phyloP scores from a whole-genome alignment of 75 land plant genomes.

The Gnetum montanum region DNA sequence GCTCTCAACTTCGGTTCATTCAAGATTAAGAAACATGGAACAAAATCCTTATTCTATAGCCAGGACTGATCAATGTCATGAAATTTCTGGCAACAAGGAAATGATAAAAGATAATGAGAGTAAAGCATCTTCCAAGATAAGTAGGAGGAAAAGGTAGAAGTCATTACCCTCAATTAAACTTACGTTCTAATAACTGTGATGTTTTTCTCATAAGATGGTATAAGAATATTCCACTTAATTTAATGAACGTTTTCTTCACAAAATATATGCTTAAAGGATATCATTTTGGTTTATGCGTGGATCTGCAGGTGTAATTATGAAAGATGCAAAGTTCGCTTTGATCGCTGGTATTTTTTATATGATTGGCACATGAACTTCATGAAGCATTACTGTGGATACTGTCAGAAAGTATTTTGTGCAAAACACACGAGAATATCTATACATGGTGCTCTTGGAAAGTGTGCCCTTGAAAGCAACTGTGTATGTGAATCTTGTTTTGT shows the following conservation, averaged over 20 bases:
- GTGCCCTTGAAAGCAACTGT: slow-evolving; percentile 29
- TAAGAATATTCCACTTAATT: neutral
- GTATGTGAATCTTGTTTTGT: slow-evolving; percentile 17
- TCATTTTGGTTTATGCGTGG: neutral
- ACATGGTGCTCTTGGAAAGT: slow-evolving; percentile 27
- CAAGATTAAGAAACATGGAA: no score
- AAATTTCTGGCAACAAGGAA: no score
- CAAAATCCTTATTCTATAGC: no score
- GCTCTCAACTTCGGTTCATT: neutral
- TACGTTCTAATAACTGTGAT: neutral
- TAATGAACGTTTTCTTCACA: neutral
- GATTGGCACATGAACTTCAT: slow-evolving; percentile 30
- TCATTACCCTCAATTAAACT: no score
- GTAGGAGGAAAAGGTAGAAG: neutral
- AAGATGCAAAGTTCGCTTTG: slow-evolving; percentile 25
- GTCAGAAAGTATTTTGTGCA: slow-evolving; percentile 32
- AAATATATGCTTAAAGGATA: neutral
- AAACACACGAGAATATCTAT: slow-evolving; percentile 31
- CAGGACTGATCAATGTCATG: no score
- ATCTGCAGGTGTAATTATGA: slow-evolving; percentile 30
- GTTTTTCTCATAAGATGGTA: neutral
- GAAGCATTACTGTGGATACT: slow-evolving; percentile 32
- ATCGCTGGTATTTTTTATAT: slow-evolving; percentile 21
- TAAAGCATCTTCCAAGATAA: no score
- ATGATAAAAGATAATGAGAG: no score